Conservation (phyloP, 371 early-diverging fungal species). For the Rhizomucor pusillus region DNA sequence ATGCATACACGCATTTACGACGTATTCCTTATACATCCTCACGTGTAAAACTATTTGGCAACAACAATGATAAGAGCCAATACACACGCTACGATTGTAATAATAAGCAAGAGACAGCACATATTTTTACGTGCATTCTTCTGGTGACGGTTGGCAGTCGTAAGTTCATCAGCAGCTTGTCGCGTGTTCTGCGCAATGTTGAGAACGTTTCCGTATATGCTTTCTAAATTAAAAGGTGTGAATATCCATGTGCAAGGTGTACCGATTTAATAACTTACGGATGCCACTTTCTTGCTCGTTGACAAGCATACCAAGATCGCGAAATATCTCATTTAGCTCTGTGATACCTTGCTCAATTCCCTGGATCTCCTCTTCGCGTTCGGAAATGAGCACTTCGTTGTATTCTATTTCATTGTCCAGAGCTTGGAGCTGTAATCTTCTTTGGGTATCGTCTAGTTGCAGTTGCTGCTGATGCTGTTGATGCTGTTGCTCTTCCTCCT, state of each 20-base stretch:
- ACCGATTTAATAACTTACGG: conserved; percentile 51
- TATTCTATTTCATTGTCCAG: conserved; percentile 91
- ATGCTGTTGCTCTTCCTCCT: conserved; percentile 47
- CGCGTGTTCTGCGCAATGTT: conserved; percentile 76
- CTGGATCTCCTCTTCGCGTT: conserved; percentile 89
- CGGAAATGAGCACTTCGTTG: conserved; percentile 88
- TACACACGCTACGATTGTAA: conserved; percentile 63
- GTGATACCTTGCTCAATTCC: conserved; percentile 92
- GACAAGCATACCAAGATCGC: conserved; percentile 94
- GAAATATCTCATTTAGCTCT: conserved; percentile 93
- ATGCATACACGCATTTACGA: not conserved
- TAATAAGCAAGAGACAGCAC: conserved; percentile 76
- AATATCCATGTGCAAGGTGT: no score
- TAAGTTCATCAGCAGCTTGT: conserved; percentile 79
- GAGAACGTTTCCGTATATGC: conserved; percentile 74
- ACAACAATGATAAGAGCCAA: conserved; percentile 48
- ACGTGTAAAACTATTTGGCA: conserved; percentile 30
- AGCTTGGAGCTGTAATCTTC: conserved; percentile 66
- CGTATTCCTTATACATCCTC: not conserved
- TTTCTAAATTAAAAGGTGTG: conserved; percentile 39
- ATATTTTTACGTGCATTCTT: conserved; percentile 75
- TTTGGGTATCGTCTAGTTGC: conserved; percentile 61
- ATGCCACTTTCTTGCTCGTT: conserved; percentile 93
- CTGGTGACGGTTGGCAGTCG: conserved; percentile 78
- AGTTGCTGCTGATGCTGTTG: conserved; percentile 50